Evolutionary conservation across 495 filamentous ascomycete species (phyloP), one percentile per base, ranked within the genome.

Genomic region (Pyrenula aspistea): DNA sequence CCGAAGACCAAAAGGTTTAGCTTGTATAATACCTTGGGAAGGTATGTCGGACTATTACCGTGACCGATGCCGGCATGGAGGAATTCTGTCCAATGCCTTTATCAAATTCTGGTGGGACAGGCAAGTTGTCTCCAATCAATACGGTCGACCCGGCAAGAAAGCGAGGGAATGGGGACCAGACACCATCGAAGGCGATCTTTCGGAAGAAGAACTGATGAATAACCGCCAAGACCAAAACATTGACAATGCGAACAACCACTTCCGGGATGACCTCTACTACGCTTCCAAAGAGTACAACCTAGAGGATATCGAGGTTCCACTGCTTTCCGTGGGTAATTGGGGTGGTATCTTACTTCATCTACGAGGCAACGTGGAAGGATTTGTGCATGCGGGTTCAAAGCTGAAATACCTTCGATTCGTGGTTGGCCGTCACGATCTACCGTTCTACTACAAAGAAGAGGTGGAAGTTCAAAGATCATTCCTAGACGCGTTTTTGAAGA

Each of bases 11-110:
- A 80, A 78, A 64, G 82, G 81, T 2, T 59, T 86, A 21, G 65
- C 77, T 0, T 76, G 74, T 48, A 84, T 85, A 12, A 72, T 85
- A 11, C 82, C 83, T 0, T 86, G 83, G 83, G 83, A 86, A 61
- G 83, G 83, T n/a, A 83, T 85, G 79, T 79, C 76, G 0, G 82
- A 86, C 57, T 83, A 82, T 56, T 86, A 85, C 61, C 75, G 81
- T 0, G 82, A 85, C 56, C 70, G 78, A 1, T 83, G 77, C 63
- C 71, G 81, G 2, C 83, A 86, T 56, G 84, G 84, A 2, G 84
- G 83, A 1, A 85, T 88, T 49, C 65, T 83, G 24, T 82, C 78
- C 0, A 79, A 84, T 61, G 66, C 65, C 1, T 86, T 85, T 63
- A 83, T 86, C 60, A 66, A 72, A 36, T 78, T 81, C 56, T 85